phyloP scores from a whole-genome alignment of 1,284 basidiomycete species.

The Puccinia triticina region DNA sequence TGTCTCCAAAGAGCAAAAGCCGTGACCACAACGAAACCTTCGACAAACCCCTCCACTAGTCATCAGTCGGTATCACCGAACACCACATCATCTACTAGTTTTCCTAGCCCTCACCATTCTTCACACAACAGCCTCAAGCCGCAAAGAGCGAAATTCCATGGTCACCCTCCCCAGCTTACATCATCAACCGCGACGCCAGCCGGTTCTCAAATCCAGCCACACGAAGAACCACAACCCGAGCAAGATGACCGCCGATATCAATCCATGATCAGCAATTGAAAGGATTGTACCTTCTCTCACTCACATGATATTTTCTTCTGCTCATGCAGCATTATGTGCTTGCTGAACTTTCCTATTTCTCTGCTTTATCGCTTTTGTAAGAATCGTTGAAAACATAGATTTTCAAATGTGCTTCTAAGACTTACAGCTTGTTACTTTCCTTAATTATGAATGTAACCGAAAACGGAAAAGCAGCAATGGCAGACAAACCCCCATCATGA shows the following conservation, averaged over 20 bases:
- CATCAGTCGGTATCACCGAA: conserved; percentile 15
- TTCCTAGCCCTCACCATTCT: not conserved
- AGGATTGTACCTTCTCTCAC: not conserved
- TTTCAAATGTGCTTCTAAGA: conserved; percentile 27
- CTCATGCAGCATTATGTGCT: not conserved
- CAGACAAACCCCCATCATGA: not conserved
- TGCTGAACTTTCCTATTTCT: not conserved
- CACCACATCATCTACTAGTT: not conserved
- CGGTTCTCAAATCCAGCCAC: not conserved
- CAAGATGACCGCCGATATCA: not conserved
- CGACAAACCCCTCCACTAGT: not conserved
- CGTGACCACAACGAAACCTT: not conserved
- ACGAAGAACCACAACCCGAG: not conserved
- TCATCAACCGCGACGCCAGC: not conserved
- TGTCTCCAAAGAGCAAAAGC: conserved; percentile 22
- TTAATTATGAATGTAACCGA: not conserved
- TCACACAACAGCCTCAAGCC: not conserved
- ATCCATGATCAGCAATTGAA: not conserved
- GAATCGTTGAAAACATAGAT: not conserved
- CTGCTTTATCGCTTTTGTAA: not conserved
- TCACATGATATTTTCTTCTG: not conserved
- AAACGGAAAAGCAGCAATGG: conserved; percentile 25
- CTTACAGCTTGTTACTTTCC: not conserved
- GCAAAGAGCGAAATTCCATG: not conserved
- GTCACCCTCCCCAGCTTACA: not conserved